Evolutionary conservation across 148 eudicot species (phyloP).

Genomic region (Cornus suecica): DNA sequence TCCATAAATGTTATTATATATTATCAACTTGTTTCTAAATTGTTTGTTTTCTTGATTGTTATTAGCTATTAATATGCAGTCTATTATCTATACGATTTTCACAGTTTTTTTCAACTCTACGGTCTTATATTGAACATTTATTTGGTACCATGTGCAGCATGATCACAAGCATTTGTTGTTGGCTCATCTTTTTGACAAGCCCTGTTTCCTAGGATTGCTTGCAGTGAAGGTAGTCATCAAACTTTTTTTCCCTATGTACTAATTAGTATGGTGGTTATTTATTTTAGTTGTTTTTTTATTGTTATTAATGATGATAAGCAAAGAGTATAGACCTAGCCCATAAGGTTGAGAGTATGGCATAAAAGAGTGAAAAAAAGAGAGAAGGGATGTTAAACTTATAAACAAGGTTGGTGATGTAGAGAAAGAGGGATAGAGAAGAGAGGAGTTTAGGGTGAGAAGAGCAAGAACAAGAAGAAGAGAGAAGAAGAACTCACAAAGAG

Average conservation of each 20-base stretch:
- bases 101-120: background rate
- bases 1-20: background rate
- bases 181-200: constrained; percentile 97
- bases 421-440: too few relatives aligned
- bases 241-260: background rate
- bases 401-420: too few relatives aligned
- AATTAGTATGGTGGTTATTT: too few relatives aligned
- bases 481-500: too few relatives aligned
- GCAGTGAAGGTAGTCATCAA: constrained; percentile 62
- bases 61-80: background rate
- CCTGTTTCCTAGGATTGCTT: constrained; percentile 88
- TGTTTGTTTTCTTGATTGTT: background rate
- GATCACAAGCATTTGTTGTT: constrained; percentile 68
- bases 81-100: background rate
- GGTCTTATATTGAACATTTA: background rate
- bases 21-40: background rate
- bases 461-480: too few relatives aligned
- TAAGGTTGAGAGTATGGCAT: too few relatives aligned
- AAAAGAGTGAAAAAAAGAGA: too few relatives aligned
- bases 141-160: constrained; percentile 38
- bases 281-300: too few relatives aligned
- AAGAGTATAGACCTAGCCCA: too few relatives aligned
- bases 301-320: background rate
- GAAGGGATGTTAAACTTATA: too few relatives aligned
- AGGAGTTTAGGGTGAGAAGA: too few relatives aligned